These are phyloP conservation scores for Monilinia fructicola DNA, from an alignment of 2,329 filamentous ascomycete genomes.

Conservation along the genomic window DNA sequence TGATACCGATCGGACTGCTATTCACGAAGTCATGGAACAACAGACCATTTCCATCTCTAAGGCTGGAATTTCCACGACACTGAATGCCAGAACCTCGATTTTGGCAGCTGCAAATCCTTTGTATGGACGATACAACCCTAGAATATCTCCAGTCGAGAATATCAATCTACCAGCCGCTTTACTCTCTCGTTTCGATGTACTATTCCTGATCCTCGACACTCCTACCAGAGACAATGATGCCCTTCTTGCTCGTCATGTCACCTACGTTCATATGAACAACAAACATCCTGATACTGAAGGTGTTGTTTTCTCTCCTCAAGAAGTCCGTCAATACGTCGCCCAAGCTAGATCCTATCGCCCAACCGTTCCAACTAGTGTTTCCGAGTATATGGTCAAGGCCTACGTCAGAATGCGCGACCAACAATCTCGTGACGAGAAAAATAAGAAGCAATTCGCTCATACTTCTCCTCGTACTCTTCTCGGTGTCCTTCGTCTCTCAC, in stretches of 20 bases:
- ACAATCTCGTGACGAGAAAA: constrained; percentile 86
- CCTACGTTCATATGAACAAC: constrained; percentile 96
- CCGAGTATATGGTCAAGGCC: constrained; percentile 95
- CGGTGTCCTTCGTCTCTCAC: constrained; percentile 86
- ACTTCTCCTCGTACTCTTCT: constrained; percentile 92
- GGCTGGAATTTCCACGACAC: constrained; percentile 92
- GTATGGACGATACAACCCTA: constrained; percentile 97
- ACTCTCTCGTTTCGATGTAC: constrained; percentile 92
- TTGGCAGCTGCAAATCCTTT: constrained; percentile 94
- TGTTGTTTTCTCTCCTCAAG: constrained; percentile 85
- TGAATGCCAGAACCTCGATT: constrained; percentile 95
- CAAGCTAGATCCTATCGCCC: constrained; percentile 88
- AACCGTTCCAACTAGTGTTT: constrained; percentile 77
- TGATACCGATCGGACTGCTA: constrained; percentile 72
- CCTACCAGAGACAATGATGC: constrained; percentile 87
- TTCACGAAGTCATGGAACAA: constrained; percentile 87
- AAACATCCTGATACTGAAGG: constrained; percentile 77
- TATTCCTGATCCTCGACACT: constrained; percentile 95
- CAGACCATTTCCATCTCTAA: constrained; percentile 84
- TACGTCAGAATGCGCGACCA: constrained; percentile 93
- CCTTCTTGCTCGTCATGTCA: constrained; percentile 91
- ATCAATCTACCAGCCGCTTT: constrained; percentile 98
- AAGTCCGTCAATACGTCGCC: constrained; percentile 94
- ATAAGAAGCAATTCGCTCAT: constrained; percentile 89
- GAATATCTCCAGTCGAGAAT: constrained; percentile 95